Conservation (phyloP, 257 asterid species). For the Capsicum pubescens region DNA sequence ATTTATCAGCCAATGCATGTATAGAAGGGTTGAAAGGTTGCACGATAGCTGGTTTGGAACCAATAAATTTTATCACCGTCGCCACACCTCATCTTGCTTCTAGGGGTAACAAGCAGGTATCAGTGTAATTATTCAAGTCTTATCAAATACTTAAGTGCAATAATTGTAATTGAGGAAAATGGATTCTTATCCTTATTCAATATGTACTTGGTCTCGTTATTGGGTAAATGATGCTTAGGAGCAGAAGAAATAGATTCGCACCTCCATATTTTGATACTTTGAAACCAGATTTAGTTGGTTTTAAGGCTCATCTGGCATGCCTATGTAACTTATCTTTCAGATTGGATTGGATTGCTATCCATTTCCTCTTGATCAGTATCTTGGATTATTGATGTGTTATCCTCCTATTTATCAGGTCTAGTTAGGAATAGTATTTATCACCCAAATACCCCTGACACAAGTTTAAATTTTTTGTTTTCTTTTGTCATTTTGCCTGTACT, state of each 20-base stretch:
- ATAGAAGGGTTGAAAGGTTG: slow-evolving; percentile 53
- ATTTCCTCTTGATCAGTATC: background rate
- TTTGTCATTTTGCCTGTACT: background rate
- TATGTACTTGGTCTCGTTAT: background rate
- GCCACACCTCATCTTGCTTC: slow-evolving; percentile 99
- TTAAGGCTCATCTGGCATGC: slow-evolving; percentile 24
- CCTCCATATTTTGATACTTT: background rate
- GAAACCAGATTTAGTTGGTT: slow-evolving; percentile 5
- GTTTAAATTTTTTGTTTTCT: background rate
- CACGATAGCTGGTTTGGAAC: slow-evolving; percentile 86
- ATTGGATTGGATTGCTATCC: slow-evolving; percentile 11
- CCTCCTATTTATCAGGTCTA: slow-evolving; percentile 20
- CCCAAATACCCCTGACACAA: background rate
- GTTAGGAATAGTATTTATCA: background rate
- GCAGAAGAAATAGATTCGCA: background rate
- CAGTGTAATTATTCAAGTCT: background rate
- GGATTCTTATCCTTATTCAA: background rate
- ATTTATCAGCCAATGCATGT: slow-evolving; percentile 43
- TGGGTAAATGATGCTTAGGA: background rate
- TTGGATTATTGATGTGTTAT: background rate
- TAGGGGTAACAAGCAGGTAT: slow-evolving; percentile 91
- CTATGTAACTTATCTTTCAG: background rate
- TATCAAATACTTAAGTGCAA: background rate
- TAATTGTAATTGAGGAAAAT: background rate
- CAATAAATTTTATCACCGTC: slow-evolving; percentile 80